Percentiles rank a stretch among this genome's conserved stretches.
Evolutionary conservation across 2,329 filamentous ascomycete species (phyloP).

Genomic region (Nemania sp.): DNA sequence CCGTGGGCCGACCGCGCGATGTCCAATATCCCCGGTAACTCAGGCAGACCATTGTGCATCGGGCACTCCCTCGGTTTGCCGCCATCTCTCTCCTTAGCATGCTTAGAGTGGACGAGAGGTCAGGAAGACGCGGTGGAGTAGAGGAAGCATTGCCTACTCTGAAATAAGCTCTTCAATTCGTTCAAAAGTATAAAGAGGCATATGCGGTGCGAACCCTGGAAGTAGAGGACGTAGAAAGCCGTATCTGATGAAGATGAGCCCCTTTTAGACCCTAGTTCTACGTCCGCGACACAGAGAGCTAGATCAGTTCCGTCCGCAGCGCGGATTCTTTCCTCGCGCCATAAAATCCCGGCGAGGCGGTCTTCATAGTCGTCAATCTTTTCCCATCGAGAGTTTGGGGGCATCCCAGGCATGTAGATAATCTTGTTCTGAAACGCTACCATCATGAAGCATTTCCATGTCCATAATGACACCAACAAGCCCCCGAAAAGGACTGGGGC

Average conservation of each 20-base stretch:
- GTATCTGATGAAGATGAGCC: constrained; percentile 26
- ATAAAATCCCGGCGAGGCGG: constrained; percentile 64
- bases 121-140: constrained; percentile 58
- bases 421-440: constrained; percentile 79
- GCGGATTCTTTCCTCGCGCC: constrained; percentile 65
- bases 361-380: constrained; percentile 65
- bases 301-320: constrained; percentile 66
- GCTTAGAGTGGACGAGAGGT: constrained; percentile 56
- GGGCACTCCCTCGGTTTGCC: constrained; percentile 34
- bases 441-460: constrained; percentile 72
- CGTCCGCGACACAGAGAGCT: constrained; percentile 46
- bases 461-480: constrained; percentile 66
- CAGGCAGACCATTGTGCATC: constrained; percentile 56
- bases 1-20: constrained; percentile 70
- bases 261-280: constrained; percentile 35
- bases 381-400: constrained; percentile 70
- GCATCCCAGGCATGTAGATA: constrained; percentile 78
- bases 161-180: constrained; percentile 29
- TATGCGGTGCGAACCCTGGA: constrained; percentile 58
- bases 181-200: constrained; percentile 32
- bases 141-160: constrained; percentile 61
- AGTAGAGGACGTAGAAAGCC: constrained; percentile 59
- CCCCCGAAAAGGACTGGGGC: constrained; percentile 69
- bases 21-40: constrained; percentile 79
- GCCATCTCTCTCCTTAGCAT: constrained; percentile 46